Evolutionary conservation across 78 protist species (phyloP), one percentile per base, ranked within the genome.

Genomic region (Speleostelium caveatum): DNA sequence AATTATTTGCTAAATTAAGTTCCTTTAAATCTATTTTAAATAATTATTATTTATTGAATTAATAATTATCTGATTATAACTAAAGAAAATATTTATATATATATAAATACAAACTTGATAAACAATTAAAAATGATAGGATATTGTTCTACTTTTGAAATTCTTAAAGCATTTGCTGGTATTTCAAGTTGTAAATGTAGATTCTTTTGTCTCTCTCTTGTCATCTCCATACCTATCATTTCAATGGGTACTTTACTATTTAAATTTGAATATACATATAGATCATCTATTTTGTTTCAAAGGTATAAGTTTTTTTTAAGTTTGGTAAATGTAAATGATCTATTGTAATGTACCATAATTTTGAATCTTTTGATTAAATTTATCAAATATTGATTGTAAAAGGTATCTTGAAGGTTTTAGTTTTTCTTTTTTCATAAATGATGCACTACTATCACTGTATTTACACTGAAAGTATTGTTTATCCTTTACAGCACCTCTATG

Each of bases 181-280:
- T 65, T 2, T 10, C 2, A 12, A 16, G 16, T 22, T 53, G 76
- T 0, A 16, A 1, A 7, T 21, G 14, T 14, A 79, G 39, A 10
- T 65, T 17, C n/a, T 67, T 45, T 56, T 79, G 88, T 45, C 65
- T 49, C 0, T 79, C 76, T 67, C 88, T 79, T 0, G 58, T 28
- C 24, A 67, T 14, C 22, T 79, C 69, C 88, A 79, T 79, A 39
- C 88, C 88, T 36, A 79, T 30, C 88, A 79, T 65, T 67, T 79
- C 75, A 55, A 79, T 79, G 33, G 33, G 76, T 51, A 67, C 45
- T 36, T 67, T 79, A 28, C n/a, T 42, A 19, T 79, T 32, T 14
- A 35, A 12, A 33, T 79, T 79, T 49, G 86, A 62, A 6, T 39
- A 2, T 16, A 76, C 86, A 49, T 60, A 62, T 28, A 76, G 16